Evolutionary conservation across 352 stramenopile species (phyloP).

Genomic region (Phytophthora capsici): DNA sequence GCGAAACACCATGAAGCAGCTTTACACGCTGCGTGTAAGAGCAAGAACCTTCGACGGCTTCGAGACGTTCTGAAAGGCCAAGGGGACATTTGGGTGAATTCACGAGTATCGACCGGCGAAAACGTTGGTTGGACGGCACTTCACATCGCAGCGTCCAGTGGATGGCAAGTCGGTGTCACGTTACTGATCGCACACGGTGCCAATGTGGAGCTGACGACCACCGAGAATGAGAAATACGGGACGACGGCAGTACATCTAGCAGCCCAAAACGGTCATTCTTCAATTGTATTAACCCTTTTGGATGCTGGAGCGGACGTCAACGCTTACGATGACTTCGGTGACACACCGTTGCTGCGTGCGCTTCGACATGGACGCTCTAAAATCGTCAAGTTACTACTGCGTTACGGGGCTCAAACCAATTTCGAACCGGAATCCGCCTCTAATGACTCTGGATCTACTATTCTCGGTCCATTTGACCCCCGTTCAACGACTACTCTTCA

Average conservation of each 20-base stretch:
- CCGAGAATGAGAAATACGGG: not conserved
- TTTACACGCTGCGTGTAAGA: conserved; percentile 14
- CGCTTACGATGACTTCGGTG: conserved; percentile 16
- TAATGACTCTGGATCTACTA: not conserved
- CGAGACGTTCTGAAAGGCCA: conserved; percentile 23
- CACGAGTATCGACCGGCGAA: not conserved
- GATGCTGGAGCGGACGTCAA: conserved; percentile 34
- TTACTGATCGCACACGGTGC: conserved; percentile 37
- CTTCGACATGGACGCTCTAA: conserved; percentile 40
- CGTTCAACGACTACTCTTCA: conserved; percentile 45
- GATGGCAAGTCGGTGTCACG: conserved; percentile 32
- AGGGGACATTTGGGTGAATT: conserved; percentile 10
- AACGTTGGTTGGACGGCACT: conserved; percentile 35
- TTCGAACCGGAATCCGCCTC: conserved; percentile 1
- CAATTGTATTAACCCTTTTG: conserved; percentile 32
- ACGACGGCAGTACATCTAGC: conserved; percentile 36
- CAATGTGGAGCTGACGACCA: conserved; percentile 27
- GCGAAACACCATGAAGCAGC: not conserved
- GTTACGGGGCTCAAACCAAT: conserved; percentile 20
- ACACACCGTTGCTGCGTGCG: conserved; percentile 36
- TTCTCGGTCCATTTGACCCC: conserved; percentile 28
- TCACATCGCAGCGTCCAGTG: conserved; percentile 33
- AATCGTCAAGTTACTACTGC: conserved; percentile 32
- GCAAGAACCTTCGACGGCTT: conserved; percentile 12
- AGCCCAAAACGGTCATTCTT: conserved; percentile 32